phyloP scores from a whole-genome alignment of 73 alveolate species.

The Stentor coeruleus region DNA sequence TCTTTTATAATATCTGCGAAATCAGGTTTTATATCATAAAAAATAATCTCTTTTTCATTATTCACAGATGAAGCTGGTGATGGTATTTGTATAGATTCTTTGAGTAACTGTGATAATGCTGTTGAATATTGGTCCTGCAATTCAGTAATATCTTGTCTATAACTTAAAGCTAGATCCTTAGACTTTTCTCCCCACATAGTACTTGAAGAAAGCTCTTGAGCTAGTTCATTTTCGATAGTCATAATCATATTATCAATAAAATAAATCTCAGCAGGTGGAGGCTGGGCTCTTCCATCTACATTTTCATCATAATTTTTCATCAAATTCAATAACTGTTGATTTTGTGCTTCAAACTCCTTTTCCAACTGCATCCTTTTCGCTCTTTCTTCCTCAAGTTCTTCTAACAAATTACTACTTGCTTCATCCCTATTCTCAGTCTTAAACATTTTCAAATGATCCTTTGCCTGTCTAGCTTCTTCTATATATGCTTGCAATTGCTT shows the following conservation, averaged over 20 bases:
- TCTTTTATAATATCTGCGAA: not conserved
- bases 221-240: constrained; percentile 7
- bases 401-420: constrained; percentile 3
- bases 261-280: constrained; percentile 5
- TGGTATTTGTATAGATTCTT: not conserved
- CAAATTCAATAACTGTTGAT: not conserved
- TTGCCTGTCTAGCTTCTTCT: not conserved
- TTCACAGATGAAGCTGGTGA: not conserved
- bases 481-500: constrained; percentile 16
- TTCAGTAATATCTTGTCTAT: not conserved
- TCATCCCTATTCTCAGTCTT: not conserved
- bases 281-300: not conserved
- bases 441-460: not conserved
- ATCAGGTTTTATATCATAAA: not conserved
- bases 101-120: not conserved
- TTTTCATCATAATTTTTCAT: constrained; percentile 5
- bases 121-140: constrained; percentile 13
- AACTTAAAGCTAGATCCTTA: not conserved
- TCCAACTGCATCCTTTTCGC: not conserved
- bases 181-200: not conserved
- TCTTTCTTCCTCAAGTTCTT: constrained; percentile 1
- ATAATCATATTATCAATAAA: constrained; percentile 2
- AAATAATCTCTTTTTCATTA: constrained; percentile 16
- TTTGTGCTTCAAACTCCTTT: not conserved
- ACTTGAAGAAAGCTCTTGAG: not conserved